A percentile compares a stretch with the other conserved stretches of the same genome.
Evolutionary conservation across 2,329 filamentous ascomycete genomes (phyloP).

Genomic region (Arthrocladium fulminans): DNA sequence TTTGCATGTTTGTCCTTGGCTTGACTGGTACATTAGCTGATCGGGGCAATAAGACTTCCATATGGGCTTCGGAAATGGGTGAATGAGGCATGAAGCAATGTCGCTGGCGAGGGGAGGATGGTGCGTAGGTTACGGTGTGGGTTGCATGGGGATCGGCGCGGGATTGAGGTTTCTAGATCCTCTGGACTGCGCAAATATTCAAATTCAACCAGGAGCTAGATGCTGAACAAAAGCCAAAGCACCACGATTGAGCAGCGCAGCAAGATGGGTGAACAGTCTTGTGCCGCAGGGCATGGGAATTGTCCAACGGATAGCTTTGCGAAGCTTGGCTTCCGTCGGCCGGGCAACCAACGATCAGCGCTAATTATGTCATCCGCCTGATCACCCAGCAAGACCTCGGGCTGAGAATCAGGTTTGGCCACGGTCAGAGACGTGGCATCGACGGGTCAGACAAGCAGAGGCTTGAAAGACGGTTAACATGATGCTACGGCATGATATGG

Average conservation of each 20-base stretch:
- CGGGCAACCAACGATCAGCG: neutral
- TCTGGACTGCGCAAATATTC: too few relatives aligned
- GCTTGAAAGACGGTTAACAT: too few relatives aligned
- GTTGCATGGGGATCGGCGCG: neutral
- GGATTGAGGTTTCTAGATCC: too few relatives aligned
- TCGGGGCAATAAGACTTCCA: conserved; percentile 42
- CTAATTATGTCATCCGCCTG: neutral
- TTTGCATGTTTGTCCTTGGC: conserved; percentile 32
- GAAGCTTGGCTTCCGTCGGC: neutral
- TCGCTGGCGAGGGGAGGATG: neutral
- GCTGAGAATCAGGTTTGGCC: too few relatives aligned
- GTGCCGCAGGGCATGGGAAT: neutral
- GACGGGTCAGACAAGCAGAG: too few relatives aligned
- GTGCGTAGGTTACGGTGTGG: neutral
- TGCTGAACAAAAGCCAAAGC: neutral
- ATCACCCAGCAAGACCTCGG: too few relatives aligned
- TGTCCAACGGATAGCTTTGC: neutral
- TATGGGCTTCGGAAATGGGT: conserved; percentile 17
- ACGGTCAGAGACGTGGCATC: too few relatives aligned
- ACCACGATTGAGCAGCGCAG: neutral
- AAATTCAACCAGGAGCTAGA: neutral
- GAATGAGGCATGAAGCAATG: neutral
- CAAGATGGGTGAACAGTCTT: neutral
- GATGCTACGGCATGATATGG: too few relatives aligned
- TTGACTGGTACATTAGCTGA: conserved; percentile 40